Evolutionary conservation across 192 early-diverging fungal genomes (phyloP), one percentile per base, ranked within the genome.

Genomic region (Backusella liffmaniae): DNA sequence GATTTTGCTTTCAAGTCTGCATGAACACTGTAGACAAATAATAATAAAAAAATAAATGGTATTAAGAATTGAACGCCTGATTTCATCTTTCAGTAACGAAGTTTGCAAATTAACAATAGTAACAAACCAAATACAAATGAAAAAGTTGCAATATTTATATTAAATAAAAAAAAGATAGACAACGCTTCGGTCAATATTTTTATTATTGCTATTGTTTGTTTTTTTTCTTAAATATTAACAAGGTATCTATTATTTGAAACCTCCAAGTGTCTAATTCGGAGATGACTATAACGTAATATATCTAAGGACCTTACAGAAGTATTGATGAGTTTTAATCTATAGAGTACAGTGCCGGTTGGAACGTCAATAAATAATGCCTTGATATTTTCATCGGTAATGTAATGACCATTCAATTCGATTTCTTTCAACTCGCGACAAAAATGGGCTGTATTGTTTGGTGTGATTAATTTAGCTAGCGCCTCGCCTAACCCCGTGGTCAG

Each of bases 1-100:
- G 36, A 37, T 12, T 44, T 56, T 26, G 75, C 67, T 68, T 75
- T 76, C 26, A 81, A 39, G 34, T 71, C 39, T 37, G 74, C 74
- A 37, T 78, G 66, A 42, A 39, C 39, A 53, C 9, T 49, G 39
- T 49, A 66, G 37, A 29, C 41, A 26, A 69, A 39, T 30, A 73
- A 41, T 66, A 74, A 32, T 32, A 76, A 23, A 2, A 59, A 67
- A 37, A 29, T 23, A 53, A 62, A 62, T 62, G 26, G 26, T 62
- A 62, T 26, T 4, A 62, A 62, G 0, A 62, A 4, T 26, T 26
- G 15, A 6, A n/a, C 26, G 56, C 15, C 15, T 44, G 21, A 9
- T 62, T 29, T 13, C 56, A 62, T 62, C 9, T 59, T 59, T 59
- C 23, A 10, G 9, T 59, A 18, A 4, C 8, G 6, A 12, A 3